phyloP scores from a whole-genome alignment of 108 stramenopile genomes.

The Aurantiochytrium sp. region DNA sequence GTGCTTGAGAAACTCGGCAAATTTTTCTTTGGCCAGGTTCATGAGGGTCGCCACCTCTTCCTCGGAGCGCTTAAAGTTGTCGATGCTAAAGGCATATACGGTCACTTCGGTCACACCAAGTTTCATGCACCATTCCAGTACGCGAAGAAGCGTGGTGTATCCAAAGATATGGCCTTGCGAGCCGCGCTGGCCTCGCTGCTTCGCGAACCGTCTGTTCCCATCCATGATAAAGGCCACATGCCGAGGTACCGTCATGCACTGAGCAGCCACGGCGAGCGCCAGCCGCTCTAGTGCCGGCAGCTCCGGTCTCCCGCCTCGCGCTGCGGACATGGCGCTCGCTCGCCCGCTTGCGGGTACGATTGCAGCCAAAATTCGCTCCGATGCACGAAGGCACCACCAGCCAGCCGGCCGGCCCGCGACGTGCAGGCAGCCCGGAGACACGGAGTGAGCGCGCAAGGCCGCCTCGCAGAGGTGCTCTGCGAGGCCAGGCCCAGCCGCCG shows the following conservation, averaged over 20 bases:
- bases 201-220: slow-evolving; percentile 93
- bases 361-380: no score
- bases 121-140: slow-evolving; percentile 85
- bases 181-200: slow-evolving; percentile 48
- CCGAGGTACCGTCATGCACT: neutral
- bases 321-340: no score
- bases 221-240: slow-evolving; percentile 91
- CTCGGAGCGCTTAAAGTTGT: slow-evolving; percentile 85
- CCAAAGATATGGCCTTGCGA: slow-evolving; percentile 80
- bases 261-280: neutral
- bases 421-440: no score
- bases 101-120: slow-evolving; percentile 68
- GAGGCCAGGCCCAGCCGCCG: no score
- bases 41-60: slow-evolving; percentile 72
- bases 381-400: no score
- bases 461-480: no score
- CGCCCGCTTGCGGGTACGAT: no score
- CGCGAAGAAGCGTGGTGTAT: slow-evolving; percentile 69
- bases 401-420: no score
- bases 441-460: no score
- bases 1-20: slow-evolving; percentile 62
- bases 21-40: slow-evolving; percentile 70
- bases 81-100: slow-evolving; percentile 94
- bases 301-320: no score
- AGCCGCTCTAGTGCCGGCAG: neutral